Base-by-base conservation (phyloP, 768 basidiomycete genomes). In the Leucosporidium creatinivorum region DNA sequence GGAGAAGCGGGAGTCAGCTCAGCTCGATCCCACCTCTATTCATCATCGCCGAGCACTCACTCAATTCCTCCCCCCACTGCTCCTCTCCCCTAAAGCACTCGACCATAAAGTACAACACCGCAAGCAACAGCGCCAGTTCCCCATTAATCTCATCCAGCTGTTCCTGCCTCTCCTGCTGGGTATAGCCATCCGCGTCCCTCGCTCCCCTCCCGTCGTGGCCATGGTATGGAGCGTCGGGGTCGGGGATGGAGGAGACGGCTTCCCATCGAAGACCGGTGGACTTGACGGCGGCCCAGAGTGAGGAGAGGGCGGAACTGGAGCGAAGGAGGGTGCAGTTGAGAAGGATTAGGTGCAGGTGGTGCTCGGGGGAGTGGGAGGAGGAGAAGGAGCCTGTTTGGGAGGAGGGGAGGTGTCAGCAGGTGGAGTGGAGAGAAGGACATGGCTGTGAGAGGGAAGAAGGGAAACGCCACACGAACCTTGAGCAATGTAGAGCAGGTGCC, bases 301-400 rank as follows among this genome's bases (percentile, higher is more conserved):
- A 84, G 73, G 84, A 85, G 36, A 97, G 79, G 25, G 93, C 93
- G 78, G 94, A 91, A 0, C 87, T 87, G 26, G 83, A 81, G 59
- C 92, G 84, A 2, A 98, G 86, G 25, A 89, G 81, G 77, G 89
- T 91, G 77, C 89, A 89, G 76, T 97, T 94, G 78, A 94, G 88
- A 68, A 93, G 88, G 73, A 99, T 89, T 87, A 92, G 93, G 71
- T 93, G 90, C 49, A 98, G 80, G 77, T 99, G 94, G 77, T 94
- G 88, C 76, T 98, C 92, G 0, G 92, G 89, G 26, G 91, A 91
- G 7, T 89, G 89, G 47, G 92, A 92, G 93, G 55, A 66, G n/a
- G n/a, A 15, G 62, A 58, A 50, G 31, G 31, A 23, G 67, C 60
- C 60, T 61, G 47, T 33, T 10, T 21, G 52, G 62, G 44, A 69